Conservation (phyloP, 805 yeast genomes). For the Nakazawaea ambrosiae region DNA sequence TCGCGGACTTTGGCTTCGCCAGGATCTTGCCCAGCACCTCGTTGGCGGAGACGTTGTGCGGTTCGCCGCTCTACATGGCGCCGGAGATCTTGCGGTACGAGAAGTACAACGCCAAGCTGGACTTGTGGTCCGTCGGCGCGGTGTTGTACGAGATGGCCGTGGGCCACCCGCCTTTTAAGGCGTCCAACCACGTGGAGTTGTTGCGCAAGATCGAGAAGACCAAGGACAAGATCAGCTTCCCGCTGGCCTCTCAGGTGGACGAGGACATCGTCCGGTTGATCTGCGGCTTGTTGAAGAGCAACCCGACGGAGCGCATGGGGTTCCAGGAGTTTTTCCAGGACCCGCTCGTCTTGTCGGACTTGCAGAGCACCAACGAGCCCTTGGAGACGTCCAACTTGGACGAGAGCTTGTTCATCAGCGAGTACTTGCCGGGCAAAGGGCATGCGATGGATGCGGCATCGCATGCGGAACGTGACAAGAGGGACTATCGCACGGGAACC, state of each 20-base stretch:
- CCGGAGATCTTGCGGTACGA: constrained; percentile 94
- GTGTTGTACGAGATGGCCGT: constrained; percentile 92
- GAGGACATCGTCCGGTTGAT: constrained; percentile 64
- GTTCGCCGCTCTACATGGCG: constrained; percentile 97
- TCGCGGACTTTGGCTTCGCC: constrained; percentile 98
- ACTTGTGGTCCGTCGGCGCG: constrained; percentile 97
- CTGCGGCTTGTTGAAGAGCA: constrained; percentile 67
- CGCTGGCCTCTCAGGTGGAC: constrained; percentile 57
- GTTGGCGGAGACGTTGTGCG: constrained; percentile 95
- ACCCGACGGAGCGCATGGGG: constrained; percentile 83
- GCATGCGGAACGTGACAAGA: neutral
- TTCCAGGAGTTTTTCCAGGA: constrained; percentile 82
- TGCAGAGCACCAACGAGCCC: constrained; percentile 47
- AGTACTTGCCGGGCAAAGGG: constrained; percentile 38
- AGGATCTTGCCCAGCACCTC: constrained; percentile 88
- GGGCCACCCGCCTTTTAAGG: constrained; percentile 95
- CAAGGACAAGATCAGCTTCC: constrained; percentile 73
- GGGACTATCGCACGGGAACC: neutral
- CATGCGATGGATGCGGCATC: constrained; percentile 1
- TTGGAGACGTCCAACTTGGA: constrained; percentile 63
- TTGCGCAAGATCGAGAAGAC: constrained; percentile 78
- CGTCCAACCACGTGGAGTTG: constrained; percentile 87
- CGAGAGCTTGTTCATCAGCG: constrained; percentile 79
- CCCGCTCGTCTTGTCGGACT: constrained; percentile 52
- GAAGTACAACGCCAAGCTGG: constrained; percentile 95